These are phyloP conservation scores for Penicillium nordicum DNA, from an alignment of 2,329 filamentous ascomycete species.

Conservation along the genomic window DNA sequence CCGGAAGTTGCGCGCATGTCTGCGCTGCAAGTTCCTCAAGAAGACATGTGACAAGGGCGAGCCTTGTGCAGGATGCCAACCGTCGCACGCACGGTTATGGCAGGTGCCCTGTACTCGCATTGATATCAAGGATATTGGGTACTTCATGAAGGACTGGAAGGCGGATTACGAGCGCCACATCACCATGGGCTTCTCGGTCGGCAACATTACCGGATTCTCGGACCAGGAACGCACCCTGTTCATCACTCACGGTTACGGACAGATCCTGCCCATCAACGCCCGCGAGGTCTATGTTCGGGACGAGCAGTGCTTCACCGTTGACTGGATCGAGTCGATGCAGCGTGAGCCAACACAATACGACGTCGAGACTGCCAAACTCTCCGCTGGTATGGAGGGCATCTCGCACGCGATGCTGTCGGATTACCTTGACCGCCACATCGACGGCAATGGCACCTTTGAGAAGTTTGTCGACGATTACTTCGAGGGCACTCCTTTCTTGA, in stretches of 20 bases:
- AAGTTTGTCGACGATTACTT: conserved; percentile 95
- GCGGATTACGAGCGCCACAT: conserved; percentile 92
- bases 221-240: conserved; percentile 66
- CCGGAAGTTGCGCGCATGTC: conserved; percentile 85
- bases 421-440: conserved; percentile 93
- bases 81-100: conserved; percentile 92
- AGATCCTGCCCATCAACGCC: conserved; percentile 86
- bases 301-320: conserved; percentile 85
- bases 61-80: conserved; percentile 91
- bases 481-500: conserved; percentile 90
- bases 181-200: conserved; percentile 80
- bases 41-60: conserved; percentile 98
- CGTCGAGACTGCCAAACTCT: conserved; percentile 81
- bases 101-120: conserved; percentile 97
- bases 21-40: conserved; percentile 97
- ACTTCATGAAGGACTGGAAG: conserved; percentile 99
- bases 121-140: conserved; percentile 96
- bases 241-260: conserved; percentile 95
- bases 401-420: conserved; percentile 76
- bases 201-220: conserved; percentile 86
- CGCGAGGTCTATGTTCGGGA: conserved; percentile 91
- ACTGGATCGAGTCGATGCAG: conserved; percentile 83
- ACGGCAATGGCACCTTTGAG: conserved; percentile 84
- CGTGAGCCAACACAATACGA: conserved; percentile 77
- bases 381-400: conserved; percentile 84